These are phyloP conservation scores for Gaertneriomyces semiglobifer DNA, from an alignment of 192 early-diverging fungal species.

Conservation along the genomic window DNA sequence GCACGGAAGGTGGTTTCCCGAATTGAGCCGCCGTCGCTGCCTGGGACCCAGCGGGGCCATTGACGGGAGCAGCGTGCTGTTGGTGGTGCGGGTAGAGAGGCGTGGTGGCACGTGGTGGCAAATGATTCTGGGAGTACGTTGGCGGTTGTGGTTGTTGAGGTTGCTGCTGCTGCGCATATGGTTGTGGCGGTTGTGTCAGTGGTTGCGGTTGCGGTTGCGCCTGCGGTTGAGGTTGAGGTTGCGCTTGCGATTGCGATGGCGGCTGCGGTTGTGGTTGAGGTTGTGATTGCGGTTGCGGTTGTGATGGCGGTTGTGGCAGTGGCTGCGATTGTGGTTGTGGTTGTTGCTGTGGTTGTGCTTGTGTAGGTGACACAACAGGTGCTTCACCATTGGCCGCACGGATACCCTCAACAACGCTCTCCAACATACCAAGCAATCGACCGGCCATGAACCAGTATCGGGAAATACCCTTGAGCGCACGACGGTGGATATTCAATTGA, in stretches of 20 bases:
- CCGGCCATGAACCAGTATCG: slow-evolving; percentile 34
- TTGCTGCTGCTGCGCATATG: too few species aligned
- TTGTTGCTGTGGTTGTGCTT: background rate
- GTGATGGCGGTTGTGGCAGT: background rate
- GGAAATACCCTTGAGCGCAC: slow-evolving; percentile 19
- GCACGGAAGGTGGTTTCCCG: too few species aligned
- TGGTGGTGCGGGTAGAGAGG: too few species aligned
- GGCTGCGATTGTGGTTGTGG: background rate
- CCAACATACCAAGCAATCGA: slow-evolving; percentile 22
- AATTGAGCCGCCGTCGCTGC: too few species aligned
- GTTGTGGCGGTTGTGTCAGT: background rate
- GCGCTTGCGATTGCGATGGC: background rate
- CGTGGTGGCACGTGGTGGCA: too few species aligned
- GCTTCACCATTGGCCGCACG: background rate
- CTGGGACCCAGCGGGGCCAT: too few species aligned
- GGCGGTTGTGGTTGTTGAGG: too few species aligned
- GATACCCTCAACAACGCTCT: background rate
- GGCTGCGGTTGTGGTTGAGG: background rate
- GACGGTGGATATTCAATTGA: slow-evolving; percentile 22
- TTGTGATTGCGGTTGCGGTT: background rate
- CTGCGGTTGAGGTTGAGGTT: slow-evolving; percentile 9
- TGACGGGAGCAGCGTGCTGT: too few species aligned
- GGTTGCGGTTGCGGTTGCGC: slow-evolving; percentile 15
- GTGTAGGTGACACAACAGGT: background rate
- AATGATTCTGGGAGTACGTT: too few species aligned